phyloP scores from a whole-genome alignment of 345 rosid species.

The Arabis hirsuta region DNA sequence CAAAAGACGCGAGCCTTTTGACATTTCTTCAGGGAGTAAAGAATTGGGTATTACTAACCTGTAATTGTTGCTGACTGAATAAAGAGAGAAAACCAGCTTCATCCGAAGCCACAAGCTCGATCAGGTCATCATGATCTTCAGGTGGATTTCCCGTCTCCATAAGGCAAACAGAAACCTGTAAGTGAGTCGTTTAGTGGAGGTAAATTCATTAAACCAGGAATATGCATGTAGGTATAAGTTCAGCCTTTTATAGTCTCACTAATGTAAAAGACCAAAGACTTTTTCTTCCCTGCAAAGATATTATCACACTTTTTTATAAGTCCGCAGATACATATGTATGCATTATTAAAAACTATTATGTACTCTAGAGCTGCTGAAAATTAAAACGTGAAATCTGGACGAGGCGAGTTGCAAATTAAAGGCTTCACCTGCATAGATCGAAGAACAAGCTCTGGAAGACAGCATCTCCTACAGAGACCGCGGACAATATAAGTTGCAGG shows the following conservation, averaged over 20 bases:
- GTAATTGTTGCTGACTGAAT: conserved; percentile 89
- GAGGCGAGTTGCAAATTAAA: conserved; percentile 3
- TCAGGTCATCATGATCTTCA: conserved; percentile 74
- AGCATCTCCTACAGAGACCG: conserved; percentile 93
- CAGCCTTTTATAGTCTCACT: conserved; percentile 10
- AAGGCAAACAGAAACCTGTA: conserved; percentile 80
- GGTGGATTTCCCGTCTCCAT: conserved; percentile 70
- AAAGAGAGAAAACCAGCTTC: conserved; percentile 75
- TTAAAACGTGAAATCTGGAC: not conserved
- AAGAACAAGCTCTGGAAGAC: conserved; percentile 89
- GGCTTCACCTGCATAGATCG: conserved; percentile 80
- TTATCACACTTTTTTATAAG: not conserved
- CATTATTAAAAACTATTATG: not conserved
- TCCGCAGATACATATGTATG: conserved; percentile 10
- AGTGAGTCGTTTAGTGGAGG: conserved; percentile 15
- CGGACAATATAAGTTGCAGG: conserved; percentile 80
- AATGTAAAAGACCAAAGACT: conserved; percentile 6
- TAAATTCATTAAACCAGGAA: conserved; percentile 1
- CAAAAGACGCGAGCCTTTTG: not conserved
- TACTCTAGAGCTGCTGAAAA: not conserved
- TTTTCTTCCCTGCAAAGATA: conserved; percentile 15
- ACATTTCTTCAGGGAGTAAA: not conserved
- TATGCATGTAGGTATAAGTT: not conserved
- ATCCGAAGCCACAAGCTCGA: conserved; percentile 74
- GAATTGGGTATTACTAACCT: conserved; percentile 52